Conservation (phyloP, 305 asterid species). For the Vinca major region DNA sequence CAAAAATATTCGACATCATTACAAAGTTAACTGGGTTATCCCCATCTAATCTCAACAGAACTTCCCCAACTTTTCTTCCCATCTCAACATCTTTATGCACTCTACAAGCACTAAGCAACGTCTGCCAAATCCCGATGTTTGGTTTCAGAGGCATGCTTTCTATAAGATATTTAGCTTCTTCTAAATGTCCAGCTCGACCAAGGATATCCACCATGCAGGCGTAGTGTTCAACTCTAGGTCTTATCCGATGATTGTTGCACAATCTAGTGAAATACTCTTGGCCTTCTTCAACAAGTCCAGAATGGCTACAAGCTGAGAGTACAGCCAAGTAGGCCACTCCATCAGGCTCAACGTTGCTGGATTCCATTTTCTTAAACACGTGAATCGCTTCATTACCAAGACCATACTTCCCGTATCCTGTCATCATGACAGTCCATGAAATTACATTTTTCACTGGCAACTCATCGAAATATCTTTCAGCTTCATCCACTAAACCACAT, state of each 20-base stretch:
- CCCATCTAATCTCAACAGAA: conserved; percentile 36
- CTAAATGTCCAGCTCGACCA: conserved; percentile 46
- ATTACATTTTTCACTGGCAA: conserved; percentile 37
- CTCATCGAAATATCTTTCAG: conserved; percentile 28
- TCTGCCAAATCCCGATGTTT: conserved; percentile 50
- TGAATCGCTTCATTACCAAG: conserved; percentile 44
- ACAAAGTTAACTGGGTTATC: conserved; percentile 43
- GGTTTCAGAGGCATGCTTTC: conserved; percentile 46
- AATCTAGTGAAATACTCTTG: conserved; percentile 37
- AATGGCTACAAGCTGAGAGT: conserved; percentile 59
- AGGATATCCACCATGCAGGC: conserved; percentile 58
- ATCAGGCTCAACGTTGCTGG: conserved; percentile 37
- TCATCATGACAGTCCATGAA: conserved; percentile 53
- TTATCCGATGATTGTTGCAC: conserved; percentile 26
- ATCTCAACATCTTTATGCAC: conserved; percentile 37
- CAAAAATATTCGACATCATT: conserved; percentile 44
- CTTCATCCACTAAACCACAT: conserved; percentile 48
- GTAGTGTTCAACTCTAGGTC: conserved; percentile 55
- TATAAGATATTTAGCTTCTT: conserved; percentile 43
- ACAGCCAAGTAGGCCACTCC: conserved; percentile 52
- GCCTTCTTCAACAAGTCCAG: conserved; percentile 52
- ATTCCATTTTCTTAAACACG: conserved; percentile 42
- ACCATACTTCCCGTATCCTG: conserved; percentile 49
- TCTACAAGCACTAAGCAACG: conserved; percentile 50
- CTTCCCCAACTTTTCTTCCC: conserved; percentile 43